A percentile compares a stretch with the other conserved stretches of the same genome.
These are phyloP conservation scores for Panellus pusillus DNA, from an alignment of 768 basidiomycete genomes.

Conservation along the genomic window DNA sequence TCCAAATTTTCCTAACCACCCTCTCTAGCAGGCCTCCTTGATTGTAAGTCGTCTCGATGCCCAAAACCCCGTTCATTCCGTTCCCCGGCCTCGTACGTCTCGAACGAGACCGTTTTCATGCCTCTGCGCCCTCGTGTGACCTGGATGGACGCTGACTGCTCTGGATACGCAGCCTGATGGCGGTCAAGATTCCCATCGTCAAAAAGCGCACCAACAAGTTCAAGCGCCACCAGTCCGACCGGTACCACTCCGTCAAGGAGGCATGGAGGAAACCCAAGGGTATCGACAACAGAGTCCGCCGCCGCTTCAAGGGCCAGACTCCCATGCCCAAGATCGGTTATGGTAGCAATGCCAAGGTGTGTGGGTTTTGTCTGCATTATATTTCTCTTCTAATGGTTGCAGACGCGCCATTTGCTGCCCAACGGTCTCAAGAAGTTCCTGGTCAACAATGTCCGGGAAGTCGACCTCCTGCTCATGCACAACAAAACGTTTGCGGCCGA, in stretches of 20 bases:
- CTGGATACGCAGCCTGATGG: constrained; percentile 35
- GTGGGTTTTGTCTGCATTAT: constrained; percentile 20
- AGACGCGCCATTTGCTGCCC: constrained; percentile 93
- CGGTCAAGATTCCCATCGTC: constrained; percentile 64
- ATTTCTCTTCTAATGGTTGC: not conserved
- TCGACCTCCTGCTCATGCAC: constrained; percentile 97
- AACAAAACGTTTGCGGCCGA: constrained; percentile 95
- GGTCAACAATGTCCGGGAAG: constrained; percentile 89
- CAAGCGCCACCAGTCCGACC: constrained; percentile 99
- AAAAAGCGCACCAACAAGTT: constrained; percentile 98
- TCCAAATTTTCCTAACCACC: too few species aligned
- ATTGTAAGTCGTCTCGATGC: too few species aligned
- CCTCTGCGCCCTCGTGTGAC: too few species aligned
- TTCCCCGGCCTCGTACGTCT: too few species aligned
- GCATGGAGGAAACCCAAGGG: constrained; percentile 99
- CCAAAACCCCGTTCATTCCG: too few species aligned
- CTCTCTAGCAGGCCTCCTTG: too few species aligned
- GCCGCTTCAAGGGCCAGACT: constrained; percentile 92
- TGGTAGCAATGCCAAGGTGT: constrained; percentile 91
- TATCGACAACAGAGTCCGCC: constrained; percentile 98
- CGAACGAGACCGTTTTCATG: too few species aligned
- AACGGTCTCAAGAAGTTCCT: constrained; percentile 95
- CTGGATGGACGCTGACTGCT: too few species aligned
- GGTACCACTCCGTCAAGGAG: constrained; percentile 96
- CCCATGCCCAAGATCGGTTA: constrained; percentile 97